phyloP scores from a whole-genome alignment of 2,329 filamentous ascomycete genomes.

The Aureobasidium melanogenum region DNA sequence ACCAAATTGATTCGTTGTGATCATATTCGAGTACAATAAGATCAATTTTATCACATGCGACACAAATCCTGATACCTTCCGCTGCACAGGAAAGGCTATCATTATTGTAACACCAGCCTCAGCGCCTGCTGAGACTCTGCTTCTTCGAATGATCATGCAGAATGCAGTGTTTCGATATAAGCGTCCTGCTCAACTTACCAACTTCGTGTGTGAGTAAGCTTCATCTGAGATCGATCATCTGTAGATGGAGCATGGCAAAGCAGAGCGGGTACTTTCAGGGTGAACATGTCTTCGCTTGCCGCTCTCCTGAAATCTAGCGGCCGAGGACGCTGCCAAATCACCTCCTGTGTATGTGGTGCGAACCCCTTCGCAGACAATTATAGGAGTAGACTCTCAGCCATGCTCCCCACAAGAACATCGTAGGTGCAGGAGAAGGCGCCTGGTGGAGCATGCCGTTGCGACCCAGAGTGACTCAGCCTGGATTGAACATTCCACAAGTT shows the following conservation, averaged over 20 bases:
- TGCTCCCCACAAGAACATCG: constrained; percentile 2
- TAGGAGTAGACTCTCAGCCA: constrained; percentile 3
- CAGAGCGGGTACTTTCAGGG: constrained; percentile 1
- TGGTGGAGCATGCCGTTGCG: constrained; percentile 4
- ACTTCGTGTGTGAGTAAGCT: neutral
- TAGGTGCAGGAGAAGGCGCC: constrained; percentile 11
- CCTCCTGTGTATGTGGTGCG: neutral
- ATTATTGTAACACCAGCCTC: neutral
- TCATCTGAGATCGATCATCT: neutral
- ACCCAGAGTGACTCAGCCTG: constrained; percentile 2
- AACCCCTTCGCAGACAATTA: constrained; percentile 3
- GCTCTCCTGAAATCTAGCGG: constrained; percentile 6
- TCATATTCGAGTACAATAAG: neutral
- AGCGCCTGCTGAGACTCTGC: constrained; percentile 4
- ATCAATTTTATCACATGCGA: neutral
- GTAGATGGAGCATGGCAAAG: neutral
- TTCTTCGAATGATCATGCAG: neutral
- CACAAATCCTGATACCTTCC: neutral
- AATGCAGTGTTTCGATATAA: neutral
- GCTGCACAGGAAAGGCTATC: neutral
- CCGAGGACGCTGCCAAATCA: neutral
- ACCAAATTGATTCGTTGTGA: neutral
- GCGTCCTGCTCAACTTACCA: neutral
- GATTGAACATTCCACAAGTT: constrained; percentile 8
- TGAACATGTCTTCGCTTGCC: neutral